phyloP scores from a whole-genome alignment of 176 grass and related monocot genomes.

The Ananas comosus region DNA sequence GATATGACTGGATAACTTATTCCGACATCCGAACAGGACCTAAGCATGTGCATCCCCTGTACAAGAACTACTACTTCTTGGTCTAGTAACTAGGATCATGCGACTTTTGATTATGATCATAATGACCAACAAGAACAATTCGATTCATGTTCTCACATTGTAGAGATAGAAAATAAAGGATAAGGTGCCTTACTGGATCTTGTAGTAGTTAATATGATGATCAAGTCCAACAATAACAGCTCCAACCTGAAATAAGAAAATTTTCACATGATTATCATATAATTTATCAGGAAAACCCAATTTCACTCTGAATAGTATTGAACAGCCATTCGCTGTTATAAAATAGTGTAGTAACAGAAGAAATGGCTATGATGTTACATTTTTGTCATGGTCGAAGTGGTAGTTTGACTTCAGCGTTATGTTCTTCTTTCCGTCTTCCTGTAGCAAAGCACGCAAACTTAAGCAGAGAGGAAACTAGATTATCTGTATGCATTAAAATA shows the following conservation, averaged over 20 bases:
- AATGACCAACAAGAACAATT: neutral
- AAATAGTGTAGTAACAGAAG: neutral
- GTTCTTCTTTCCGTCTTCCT: conserved; percentile 84
- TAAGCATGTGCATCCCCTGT: neutral
- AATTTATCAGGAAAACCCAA: neutral
- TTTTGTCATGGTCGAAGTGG: conserved; percentile 82
- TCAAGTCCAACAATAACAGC: conserved; percentile 90
- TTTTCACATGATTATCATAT: conserved; percentile 16
- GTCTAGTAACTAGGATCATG: neutral
- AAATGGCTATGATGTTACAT: conserved; percentile 34
- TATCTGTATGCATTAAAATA: neutral
- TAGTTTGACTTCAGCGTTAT: conserved; percentile 59
- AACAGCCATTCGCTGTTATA: too few species aligned
- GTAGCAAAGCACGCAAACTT: conserved; percentile 21
- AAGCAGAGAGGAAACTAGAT: neutral
- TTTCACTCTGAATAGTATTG: neutral
- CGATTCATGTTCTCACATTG: neutral
- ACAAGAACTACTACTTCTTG: neutral
- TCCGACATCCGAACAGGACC: too few species aligned
- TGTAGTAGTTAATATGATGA: conserved; percentile 95
- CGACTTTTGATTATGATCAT: neutral
- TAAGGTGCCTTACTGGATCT: conserved; percentile 60
- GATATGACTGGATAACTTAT: too few species aligned
- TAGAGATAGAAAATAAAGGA: conserved; percentile 17
- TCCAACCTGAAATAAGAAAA: conserved; percentile 62